A percentile compares a stretch with the other conserved stretches of the same genome.
phyloP scores from a whole-genome alignment of 2,329 filamentous ascomycete genomes.

The Aureobasidium sp. region DNA sequence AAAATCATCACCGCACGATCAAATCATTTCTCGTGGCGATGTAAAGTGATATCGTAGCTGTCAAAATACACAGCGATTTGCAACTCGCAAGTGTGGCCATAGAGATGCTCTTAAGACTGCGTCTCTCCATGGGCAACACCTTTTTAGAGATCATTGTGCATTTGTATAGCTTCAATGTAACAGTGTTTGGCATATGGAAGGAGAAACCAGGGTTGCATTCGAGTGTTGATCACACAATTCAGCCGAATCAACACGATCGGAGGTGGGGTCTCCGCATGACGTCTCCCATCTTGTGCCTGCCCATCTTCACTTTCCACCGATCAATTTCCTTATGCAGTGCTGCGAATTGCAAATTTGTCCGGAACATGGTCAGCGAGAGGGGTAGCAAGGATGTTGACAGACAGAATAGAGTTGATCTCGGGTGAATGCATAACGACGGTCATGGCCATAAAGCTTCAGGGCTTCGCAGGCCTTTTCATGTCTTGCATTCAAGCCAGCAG shows the following conservation, averaged over 20 bases:
- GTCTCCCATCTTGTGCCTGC: constrained; percentile 6
- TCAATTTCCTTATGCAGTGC: constrained; percentile 1
- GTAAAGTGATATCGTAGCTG: neutral
- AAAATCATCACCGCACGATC: neutral
- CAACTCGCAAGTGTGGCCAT: neutral
- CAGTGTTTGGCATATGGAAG: neutral
- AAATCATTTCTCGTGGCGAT: neutral
- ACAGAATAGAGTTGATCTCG: neutral
- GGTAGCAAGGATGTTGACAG: neutral
- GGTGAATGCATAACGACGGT: constrained; percentile 10
- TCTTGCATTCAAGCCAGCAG: neutral
- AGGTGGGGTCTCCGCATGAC: constrained; percentile 11
- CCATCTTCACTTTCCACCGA: constrained; percentile 3
- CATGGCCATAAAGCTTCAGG: constrained; percentile 5
- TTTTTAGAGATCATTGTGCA: neutral
- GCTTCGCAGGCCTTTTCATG: neutral
- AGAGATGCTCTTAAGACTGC: neutral
- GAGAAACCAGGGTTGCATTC: neutral
- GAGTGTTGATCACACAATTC: neutral
- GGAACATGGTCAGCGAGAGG: neutral
- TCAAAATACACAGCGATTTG: neutral
- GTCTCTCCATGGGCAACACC: neutral
- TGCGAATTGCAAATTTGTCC: constrained; percentile 5
- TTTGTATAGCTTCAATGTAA: neutral
- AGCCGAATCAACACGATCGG: constrained; percentile 5